These are phyloP conservation scores for Hemileia vastatrix DNA, from an alignment of 1,284 basidiomycete species.

Conservation along the genomic window DNA sequence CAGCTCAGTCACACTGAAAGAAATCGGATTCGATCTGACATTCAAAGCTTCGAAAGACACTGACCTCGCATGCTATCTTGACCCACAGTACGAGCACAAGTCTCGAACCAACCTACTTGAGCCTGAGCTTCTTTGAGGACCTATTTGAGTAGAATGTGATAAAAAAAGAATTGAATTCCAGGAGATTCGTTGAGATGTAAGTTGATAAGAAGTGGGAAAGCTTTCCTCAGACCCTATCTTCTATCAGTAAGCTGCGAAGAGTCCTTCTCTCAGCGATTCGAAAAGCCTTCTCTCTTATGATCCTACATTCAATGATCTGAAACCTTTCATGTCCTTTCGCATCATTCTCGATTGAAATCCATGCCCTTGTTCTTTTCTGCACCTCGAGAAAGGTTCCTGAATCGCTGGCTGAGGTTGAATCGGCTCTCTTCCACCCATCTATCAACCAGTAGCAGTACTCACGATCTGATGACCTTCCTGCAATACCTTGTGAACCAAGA, in stretches of 20 bases:
- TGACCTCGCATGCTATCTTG: slow-evolving; percentile 31
- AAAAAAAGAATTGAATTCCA: too few species aligned
- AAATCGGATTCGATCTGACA: not conserved
- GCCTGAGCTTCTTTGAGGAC: slow-evolving; percentile 39
- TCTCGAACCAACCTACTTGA: slow-evolving; percentile 43
- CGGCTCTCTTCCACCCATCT: not conserved
- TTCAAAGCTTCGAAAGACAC: not conserved
- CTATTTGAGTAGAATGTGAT: not conserved
- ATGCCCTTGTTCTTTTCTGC: not conserved
- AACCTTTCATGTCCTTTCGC: not conserved
- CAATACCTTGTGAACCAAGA: slow-evolving; percentile 42
- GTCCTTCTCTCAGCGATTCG: too few species aligned
- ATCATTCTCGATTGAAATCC: not conserved
- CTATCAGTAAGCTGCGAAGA: too few species aligned
- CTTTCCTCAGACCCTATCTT: too few species aligned
- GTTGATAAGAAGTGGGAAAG: too few species aligned
- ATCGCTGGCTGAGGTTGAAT: not conserved
- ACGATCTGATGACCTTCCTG: slow-evolving; percentile 44
- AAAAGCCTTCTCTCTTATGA: too few species aligned
- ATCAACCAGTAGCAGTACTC: slow-evolving; percentile 15
- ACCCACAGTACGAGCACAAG: slow-evolving; percentile 38
- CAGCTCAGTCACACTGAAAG: not conserved
- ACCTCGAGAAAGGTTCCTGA: not conserved
- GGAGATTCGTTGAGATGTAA: too few species aligned
- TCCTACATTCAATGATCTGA: too few species aligned